Conservation (phyloP, 2,329 filamentous ascomycete genomes). For the Cryphonectria japonica region DNA sequence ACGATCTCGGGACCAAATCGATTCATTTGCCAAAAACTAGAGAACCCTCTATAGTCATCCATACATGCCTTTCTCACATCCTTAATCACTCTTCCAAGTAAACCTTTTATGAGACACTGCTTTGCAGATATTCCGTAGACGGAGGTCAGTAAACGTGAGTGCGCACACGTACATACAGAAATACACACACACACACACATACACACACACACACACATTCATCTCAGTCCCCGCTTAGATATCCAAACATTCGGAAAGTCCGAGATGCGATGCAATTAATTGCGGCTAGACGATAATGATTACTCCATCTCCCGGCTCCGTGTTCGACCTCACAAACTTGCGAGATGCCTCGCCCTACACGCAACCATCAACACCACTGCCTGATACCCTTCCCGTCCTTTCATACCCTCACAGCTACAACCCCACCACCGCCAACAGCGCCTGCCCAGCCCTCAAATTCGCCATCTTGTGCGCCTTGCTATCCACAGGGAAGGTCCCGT, state of each 20-base stretch:
- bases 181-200: too few species aligned
- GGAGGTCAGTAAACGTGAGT: not conserved
- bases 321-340: not conserved
- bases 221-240: too few species aligned
- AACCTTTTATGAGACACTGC: not conserved
- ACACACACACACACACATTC: too few species aligned
- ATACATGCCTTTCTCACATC: not conserved
- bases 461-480: slow-evolving; percentile 57
- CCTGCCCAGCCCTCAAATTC: slow-evolving; percentile 52
- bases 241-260: too few species aligned
- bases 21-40: not conserved
- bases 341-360: not conserved
- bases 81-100: not conserved
- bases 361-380: not conserved
- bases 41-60: not conserved
- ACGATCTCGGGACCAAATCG: not conserved
- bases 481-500: slow-evolving; percentile 72
- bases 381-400: too few species aligned
- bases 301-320: too few species aligned
- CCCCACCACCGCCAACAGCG: slow-evolving; percentile 40
- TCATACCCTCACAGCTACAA: slow-evolving; percentile 21
- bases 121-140: not conserved
- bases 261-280: too few species aligned
- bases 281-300: too few species aligned
- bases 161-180: too few species aligned